Base-by-base conservation (phyloP, 768 basidiomycete genomes). In the Pulveroboletus ravenelii region DNA sequence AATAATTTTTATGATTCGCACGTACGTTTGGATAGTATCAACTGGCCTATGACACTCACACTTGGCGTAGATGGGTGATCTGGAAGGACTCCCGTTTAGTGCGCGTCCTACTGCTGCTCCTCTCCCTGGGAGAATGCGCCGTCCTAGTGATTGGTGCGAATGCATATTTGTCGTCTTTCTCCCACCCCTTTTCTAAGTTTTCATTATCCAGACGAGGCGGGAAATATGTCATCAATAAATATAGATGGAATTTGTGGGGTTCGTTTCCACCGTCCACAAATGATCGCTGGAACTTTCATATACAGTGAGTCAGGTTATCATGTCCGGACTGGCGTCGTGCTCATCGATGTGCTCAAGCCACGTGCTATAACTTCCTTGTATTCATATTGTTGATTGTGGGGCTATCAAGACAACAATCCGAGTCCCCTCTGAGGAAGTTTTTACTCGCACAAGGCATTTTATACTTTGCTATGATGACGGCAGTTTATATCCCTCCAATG, bases 1-100 rank as follows among this genome's bases (percentile, higher is more conserved):
- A 0, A 52, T 34, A 1, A 64, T 57, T 47, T 54, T 64, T 27
- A 48, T 54, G 52, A 54, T 64, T 42, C 60, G 65, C 48, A 50
- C 63, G 63, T 67, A 45, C 41, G 61, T 45, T 40, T 18, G 2
- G 12, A 15, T 9, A 2, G 10, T 42, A 14, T 29, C 15, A 13
- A 10, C 10, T 41, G 13, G 7, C 25, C 25, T 5, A 27, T 27
- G 25, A 6, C 5, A 27, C 25, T 27, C 25, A 23, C 5, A 27
- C 25, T 27, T 6, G 25, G 12, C 10, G 6, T 48, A 67, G 63
- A 35, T 65, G 61, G 63, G 12, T 59, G 7, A 51, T 66, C 14
- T 66, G 64, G 64, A 65, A 48, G 39, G 47, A 49, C 10, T 52
- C 52, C 14, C 44, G 44, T 27, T 27, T n/a, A 12, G 46, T 65